Percentiles rank a stretch among this genome's conserved stretches.
Conservation (phyloP, 805 yeast genomes). For the Candida sanyiensis region DNA sequence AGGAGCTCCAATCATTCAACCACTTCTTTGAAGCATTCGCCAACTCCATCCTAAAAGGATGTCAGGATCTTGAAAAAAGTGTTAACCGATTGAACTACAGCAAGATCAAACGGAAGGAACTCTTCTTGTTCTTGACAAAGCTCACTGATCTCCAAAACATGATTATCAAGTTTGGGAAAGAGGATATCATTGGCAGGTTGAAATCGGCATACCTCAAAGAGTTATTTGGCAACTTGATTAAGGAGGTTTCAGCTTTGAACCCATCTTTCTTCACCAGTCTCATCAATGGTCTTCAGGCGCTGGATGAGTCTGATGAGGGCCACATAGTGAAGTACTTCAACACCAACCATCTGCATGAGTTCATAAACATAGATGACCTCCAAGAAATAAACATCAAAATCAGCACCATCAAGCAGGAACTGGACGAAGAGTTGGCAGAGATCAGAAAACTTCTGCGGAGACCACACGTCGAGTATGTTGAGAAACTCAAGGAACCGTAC, state of each 20-base stretch:
- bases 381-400: slow-evolving; percentile 34
- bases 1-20: slow-evolving; percentile 38
- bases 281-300: slow-evolving; percentile 46
- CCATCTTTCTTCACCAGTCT: slow-evolving; percentile 36
- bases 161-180: slow-evolving; percentile 26
- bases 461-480: slow-evolving; percentile 50
- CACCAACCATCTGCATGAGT: slow-evolving; percentile 27
- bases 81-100: slow-evolving; percentile 56
- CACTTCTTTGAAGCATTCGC: slow-evolving; percentile 34
- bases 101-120: slow-evolving; percentile 52
- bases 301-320: slow-evolving; percentile 44
- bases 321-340: slow-evolving; percentile 42
- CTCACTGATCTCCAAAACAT: slow-evolving; percentile 30
- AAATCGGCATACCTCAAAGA: slow-evolving; percentile 32
- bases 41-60: slow-evolving; percentile 25
- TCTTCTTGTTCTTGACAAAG: slow-evolving; percentile 45
- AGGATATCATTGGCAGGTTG: slow-evolving; percentile 20
- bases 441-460: slow-evolving; percentile 45
- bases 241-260: slow-evolving; percentile 26
- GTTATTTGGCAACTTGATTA: slow-evolving; percentile 35
- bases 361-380: slow-evolving; percentile 16
- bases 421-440: slow-evolving; percentile 47
- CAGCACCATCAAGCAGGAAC: slow-evolving; percentile 37
- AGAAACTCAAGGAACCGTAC: slow-evolving; percentile 61
- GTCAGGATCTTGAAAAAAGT: slow-evolving; percentile 55